Base-by-base conservation (phyloP, 2,329 filamentous ascomycete species). In the Xylariaceae sp. region DNA sequence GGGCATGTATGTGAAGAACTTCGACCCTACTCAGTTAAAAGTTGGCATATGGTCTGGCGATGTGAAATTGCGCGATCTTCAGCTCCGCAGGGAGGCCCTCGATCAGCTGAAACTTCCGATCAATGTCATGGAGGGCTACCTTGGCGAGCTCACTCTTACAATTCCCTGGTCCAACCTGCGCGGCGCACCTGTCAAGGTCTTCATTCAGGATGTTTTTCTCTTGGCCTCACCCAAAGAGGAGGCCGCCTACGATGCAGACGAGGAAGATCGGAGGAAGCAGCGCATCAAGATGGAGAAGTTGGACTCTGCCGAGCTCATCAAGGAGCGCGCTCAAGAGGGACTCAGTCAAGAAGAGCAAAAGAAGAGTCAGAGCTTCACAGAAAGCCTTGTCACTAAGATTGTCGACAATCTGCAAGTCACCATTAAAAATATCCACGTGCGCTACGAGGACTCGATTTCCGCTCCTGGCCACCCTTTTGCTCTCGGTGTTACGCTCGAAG, bases 1-100 rank as follows among this genome's bases (percentile, higher is more conserved):
- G 83, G 95, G 94, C 80, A 96, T 97, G 88, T 99, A 99, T 73
- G 92, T 99, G 73, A 91, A 95, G 81, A 97, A 99, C 75, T 99
- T 99, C 71, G 94, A 99, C 73, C 90, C 94, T 52, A 88, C 90
- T 67, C 94, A 99, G 77, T 81, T 99, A 62, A 99, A 99, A 71
- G 91, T 99, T 60, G 94, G 95, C 60, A 99, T 99, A 67, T 99
- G 92, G 94, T 95, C 89, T 27, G 94, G 95, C 65, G 94, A 99
- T 76, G 94, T 99, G 67, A 96, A 95, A 75, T 80, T 99, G 45
- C 86, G 86, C 57, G 86, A 99, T 67, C 85, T 99, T 56, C 89
- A 99, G 75, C 81, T 99, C 47, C 89, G 91, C 53, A 84, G 89
- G 55, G 94, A 99, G 78, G 94, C 94, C 19, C 86, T 99, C 62